Conservation (phyloP, 2,329 filamentous ascomycete genomes). For the Penicillium sp. region DNA sequence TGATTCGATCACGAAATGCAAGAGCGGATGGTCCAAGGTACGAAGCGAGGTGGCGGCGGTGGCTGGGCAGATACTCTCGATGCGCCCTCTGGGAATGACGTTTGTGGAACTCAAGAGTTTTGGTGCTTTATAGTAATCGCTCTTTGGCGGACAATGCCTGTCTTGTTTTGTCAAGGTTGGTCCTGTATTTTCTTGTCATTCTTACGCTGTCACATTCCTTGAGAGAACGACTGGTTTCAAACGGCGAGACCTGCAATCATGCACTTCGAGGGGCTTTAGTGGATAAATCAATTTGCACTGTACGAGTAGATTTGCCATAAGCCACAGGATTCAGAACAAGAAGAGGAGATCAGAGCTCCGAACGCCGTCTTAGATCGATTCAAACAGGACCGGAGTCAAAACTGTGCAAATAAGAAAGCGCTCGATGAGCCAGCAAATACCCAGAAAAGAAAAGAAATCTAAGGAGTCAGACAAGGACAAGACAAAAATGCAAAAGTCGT, state of each 20-base stretch:
- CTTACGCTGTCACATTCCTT: too few species aligned
- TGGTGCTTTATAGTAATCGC: not conserved
- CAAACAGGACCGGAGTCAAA: not conserved
- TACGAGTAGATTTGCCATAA: not conserved
- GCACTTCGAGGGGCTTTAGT: not conserved
- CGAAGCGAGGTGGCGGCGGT: not conserved
- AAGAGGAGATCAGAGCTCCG: not conserved
- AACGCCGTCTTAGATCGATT: slow-evolving; percentile 5
- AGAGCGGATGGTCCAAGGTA: not conserved
- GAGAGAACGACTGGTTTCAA: not conserved
- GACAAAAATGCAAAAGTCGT: not conserved
- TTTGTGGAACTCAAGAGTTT: not conserved
- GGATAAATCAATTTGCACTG: not conserved
- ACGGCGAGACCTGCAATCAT: not conserved
- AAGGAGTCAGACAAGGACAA: not conserved
- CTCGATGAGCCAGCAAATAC: not conserved
- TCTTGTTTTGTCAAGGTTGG: too few species aligned
- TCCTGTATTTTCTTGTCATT: too few species aligned
- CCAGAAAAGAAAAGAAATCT: slow-evolving; percentile 6
- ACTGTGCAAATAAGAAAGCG: not conserved
- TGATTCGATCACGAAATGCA: not conserved
- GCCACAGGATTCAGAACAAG: not conserved
- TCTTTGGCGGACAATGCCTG: too few species aligned
- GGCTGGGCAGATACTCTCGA: not conserved
- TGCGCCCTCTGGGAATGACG: not conserved